Evolutionary conservation across 2,329 filamentous ascomycete genomes (phyloP), one percentile per base, ranked within the genome.

Genomic region (Corniculantispora saksenae): DNA sequence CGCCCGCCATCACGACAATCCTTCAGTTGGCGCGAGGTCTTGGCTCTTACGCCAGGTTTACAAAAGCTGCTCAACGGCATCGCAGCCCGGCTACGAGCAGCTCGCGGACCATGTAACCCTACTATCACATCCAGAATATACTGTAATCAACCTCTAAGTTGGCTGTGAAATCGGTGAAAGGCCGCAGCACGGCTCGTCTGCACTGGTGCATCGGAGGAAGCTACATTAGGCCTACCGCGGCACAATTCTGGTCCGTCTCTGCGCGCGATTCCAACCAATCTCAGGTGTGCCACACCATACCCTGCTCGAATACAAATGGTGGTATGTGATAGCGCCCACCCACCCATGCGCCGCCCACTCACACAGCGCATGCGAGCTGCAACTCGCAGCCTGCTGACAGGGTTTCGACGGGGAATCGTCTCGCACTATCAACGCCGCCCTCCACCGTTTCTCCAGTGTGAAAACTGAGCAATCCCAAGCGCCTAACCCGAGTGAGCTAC

Each of bases 241-340:
- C 56, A 25, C 40, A 58, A 58, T 23, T 47, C 40, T 47, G 56
- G 25, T 23, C 56, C 38, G 55, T 6, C 55, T n/a, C 56, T 25
- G 43, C 43, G 43, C 27, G 43, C 27, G 12, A 57, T 19, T 23
- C n/a, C n/a, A 48, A 8, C 57, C 27, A 47, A 59, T 59, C 43
- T 48, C 43, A 23, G 57, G 27, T 59, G 57, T 59, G 27, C 32
- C 54, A 57, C 54, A 57, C 32, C 23, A 56, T 29, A 27, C 23
- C 50, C 17, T 53, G 29, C 53, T 23, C 3, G 53, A 10, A 38
- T 21, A 32, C 15, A 3, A 17, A 25, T 56, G 53, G 27, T 19
- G 32, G 19, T n/a, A 21, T 50, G 47, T 50, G 38, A 43, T 43
- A 43, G 38, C 38, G 38, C 38, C 51, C 27, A 1, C 15, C 10